phyloP scores from a whole-genome alignment of 305 asterid genomes.

The Fraxinus velutina region DNA sequence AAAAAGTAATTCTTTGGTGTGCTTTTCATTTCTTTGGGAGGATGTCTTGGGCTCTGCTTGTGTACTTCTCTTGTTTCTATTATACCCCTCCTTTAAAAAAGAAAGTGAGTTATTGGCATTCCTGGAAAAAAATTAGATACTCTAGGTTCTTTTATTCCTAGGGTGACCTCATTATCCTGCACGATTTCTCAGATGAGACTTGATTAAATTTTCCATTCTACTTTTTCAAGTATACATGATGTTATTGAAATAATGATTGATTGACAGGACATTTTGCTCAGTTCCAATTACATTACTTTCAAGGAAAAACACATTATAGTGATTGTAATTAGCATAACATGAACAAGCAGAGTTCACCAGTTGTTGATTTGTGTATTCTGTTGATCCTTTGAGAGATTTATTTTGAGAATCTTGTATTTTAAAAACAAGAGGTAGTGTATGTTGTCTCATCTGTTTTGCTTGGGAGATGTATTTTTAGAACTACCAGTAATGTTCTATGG shows the following conservation, averaged over 20 bases:
- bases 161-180: not conserved
- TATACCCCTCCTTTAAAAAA: not conserved
- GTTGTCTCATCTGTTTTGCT: not conserved
- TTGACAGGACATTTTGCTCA: not conserved
- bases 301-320: not conserved
- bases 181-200: not conserved
- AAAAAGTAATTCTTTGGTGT: not conserved
- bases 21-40: not conserved
- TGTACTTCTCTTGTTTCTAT: not conserved
- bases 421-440: not conserved
- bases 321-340: not conserved
- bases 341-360: not conserved
- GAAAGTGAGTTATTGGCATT: not conserved
- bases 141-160: not conserved
- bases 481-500: not conserved
- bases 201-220: not conserved
- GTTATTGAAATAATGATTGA: conserved; percentile 3
- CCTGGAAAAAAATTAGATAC: not conserved
- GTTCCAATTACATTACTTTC: not conserved
- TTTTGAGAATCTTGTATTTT: not conserved
- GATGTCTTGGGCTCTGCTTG: not conserved
- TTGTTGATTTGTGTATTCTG: not conserved
- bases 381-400: not conserved
- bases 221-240: not conserved
- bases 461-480: not conserved